Percentiles rank a stretch among this genome's conserved stretches.
Evolutionary conservation across 139 green algal species (phyloP).

Genomic region (Closterium sp.): DNA sequence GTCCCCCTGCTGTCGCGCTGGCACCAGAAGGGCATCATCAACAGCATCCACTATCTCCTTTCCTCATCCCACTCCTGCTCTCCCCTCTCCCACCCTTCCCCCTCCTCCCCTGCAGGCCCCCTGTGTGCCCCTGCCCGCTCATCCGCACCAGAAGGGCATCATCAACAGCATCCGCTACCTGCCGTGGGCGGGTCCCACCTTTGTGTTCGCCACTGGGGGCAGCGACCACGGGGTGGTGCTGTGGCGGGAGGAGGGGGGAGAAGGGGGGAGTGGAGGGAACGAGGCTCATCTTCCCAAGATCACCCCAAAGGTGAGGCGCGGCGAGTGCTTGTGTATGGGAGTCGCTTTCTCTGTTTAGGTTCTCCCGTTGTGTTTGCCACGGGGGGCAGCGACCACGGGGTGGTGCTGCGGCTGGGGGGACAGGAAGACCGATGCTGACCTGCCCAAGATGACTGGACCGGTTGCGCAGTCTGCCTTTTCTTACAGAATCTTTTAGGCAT

Average conservation of each 20-base stretch:
- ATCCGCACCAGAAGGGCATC: conserved; percentile 34
- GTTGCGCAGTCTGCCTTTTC: neutral
- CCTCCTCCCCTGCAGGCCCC: neutral
- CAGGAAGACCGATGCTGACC: neutral
- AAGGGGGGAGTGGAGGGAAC: neutral
- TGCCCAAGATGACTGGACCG: neutral
- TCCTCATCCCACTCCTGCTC: neutral
- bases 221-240: conserved; percentile 41
- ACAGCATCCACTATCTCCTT: conserved; percentile 27
- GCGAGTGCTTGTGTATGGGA: no score
- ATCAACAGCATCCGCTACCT: conserved; percentile 43
- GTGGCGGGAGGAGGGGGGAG: conserved; percentile 18
- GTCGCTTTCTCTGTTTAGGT: neutral
- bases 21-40: conserved; percentile 41
- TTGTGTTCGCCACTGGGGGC: conserved; percentile 28
- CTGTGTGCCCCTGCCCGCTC: neutral
- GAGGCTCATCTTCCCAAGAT: neutral
- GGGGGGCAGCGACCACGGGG: no score
- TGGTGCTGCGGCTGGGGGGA: neutral
- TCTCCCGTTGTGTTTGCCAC: neutral
- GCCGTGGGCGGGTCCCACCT: conserved; percentile 17
- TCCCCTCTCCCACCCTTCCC: no score
- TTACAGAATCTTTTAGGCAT: neutral
- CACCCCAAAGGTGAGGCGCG: neutral
- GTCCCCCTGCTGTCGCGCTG: neutral